phyloP scores from a whole-genome alignment of 805 yeast species.

The Kazachstania taianensis region DNA sequence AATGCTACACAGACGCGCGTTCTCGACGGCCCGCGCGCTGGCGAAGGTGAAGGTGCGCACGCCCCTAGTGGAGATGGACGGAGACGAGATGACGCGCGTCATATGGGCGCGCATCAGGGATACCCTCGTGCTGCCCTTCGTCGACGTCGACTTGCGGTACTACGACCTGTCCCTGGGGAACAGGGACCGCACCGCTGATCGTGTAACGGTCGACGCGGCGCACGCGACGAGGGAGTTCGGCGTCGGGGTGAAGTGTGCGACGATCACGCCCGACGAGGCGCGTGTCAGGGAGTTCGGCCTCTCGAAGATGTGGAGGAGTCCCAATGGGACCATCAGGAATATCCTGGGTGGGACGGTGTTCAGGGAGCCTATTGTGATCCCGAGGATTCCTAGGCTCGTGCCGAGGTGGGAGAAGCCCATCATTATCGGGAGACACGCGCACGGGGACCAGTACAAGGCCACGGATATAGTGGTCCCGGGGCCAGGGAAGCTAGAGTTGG shows the following conservation, averaged over 20 bases:
- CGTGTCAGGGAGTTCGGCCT: constrained; percentile 65
- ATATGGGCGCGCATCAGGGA: constrained; percentile 70
- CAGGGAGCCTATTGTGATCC: constrained; percentile 74
- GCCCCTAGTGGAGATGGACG: constrained; percentile 73
- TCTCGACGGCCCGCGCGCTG: constrained; percentile 23
- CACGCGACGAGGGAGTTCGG: constrained; percentile 64
- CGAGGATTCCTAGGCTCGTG: constrained; percentile 64
- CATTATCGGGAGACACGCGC: constrained; percentile 79
- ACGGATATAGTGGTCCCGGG: constrained; percentile 60
- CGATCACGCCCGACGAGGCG: constrained; percentile 76
- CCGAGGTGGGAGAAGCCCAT: constrained; percentile 79
- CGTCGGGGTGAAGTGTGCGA: constrained; percentile 78
- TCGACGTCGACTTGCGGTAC: constrained; percentile 65
- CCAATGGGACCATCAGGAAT: constrained; percentile 77
- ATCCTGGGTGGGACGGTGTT: constrained; percentile 76
- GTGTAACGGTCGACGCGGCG: constrained; percentile 71
- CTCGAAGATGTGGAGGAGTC: constrained; percentile 78
- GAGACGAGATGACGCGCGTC: constrained; percentile 81
- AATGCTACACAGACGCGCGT: constrained; percentile 19
- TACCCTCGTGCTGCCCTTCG: constrained; percentile 54
- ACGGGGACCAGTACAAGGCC: constrained; percentile 78
- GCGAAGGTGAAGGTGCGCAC: constrained; percentile 57
- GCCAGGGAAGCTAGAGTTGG: constrained; percentile 41
- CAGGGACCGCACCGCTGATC: constrained; percentile 63
- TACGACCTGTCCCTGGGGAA: constrained; percentile 61